Evolutionary conservation across 352 stramenopile species (phyloP).

Genomic region (Phytopythium kandeliae): DNA sequence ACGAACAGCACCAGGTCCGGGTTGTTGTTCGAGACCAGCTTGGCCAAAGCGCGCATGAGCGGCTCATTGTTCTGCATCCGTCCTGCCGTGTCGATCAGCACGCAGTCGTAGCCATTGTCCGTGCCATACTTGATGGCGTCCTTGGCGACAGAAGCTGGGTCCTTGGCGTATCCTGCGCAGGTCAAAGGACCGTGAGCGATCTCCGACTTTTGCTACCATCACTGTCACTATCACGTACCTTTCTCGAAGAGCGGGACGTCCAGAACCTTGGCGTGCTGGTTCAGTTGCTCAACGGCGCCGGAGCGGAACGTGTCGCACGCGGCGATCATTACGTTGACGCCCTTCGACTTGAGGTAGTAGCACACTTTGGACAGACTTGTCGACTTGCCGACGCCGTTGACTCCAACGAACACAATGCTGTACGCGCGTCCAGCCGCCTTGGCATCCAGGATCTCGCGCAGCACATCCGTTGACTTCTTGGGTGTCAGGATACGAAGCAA

Average conservation of each 20-base stretch:
- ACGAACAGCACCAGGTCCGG: slow-evolving; percentile 98
- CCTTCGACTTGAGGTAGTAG: slow-evolving; percentile 98
- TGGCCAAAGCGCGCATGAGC: slow-evolving; percentile 97
- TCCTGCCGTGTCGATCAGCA: slow-evolving; percentile 98
- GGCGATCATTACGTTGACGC: slow-evolving; percentile 94
- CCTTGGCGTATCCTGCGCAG: slow-evolving; percentile 93
- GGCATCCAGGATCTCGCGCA: slow-evolving; percentile 91
- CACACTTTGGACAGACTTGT: slow-evolving; percentile 98
- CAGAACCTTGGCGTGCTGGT: slow-evolving; percentile 96
- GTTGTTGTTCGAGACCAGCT: slow-evolving; percentile 95
- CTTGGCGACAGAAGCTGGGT: slow-evolving; percentile 93
- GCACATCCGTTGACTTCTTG: slow-evolving; percentile 94
- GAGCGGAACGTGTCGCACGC: slow-evolving; percentile 99
- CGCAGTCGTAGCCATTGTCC: slow-evolving; percentile 94
- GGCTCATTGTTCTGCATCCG: slow-evolving; percentile 99
- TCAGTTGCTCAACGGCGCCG: slow-evolving; percentile 98
- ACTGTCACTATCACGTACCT: too few species aligned
- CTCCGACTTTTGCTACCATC: too few species aligned
- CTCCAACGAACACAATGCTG: slow-evolving; percentile 98
- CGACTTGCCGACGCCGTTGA: slow-evolving; percentile 99
- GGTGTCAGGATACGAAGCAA: slow-evolving; percentile 94
- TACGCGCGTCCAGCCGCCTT: slow-evolving; percentile 89
- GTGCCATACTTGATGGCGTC: slow-evolving; percentile 94
- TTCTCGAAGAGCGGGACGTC: slow-evolving; percentile 95
- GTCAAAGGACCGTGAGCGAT: too few species aligned